Base-by-base conservation (phyloP, 73 alveolate genomes). In the Paramecium bursaria region DNA sequence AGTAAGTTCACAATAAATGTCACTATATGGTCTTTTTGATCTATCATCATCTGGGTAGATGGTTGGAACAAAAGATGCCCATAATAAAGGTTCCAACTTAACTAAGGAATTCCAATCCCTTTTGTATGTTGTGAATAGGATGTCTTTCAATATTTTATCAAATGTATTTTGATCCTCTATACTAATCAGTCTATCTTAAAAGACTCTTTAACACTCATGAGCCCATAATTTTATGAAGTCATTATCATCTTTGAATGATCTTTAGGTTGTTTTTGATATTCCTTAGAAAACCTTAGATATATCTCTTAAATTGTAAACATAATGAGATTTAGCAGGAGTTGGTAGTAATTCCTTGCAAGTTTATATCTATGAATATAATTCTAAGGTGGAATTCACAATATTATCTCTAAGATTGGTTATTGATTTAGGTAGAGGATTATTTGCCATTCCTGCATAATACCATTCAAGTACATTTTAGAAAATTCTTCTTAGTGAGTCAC, bases 271-370 rank as follows among this genome's bases (percentile, higher is more conserved):
- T 61, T 93, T 92, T 15, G 97, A 86, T 82, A 96, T 94, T 26
- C 99, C 99, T 82, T 96, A 96, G 91, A 94, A 94, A n/a, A 96
- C 99, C 91, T 95, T 98, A 49, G 99, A 93, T 35, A 98, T 94
- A 88, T 98, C 99, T 87, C 99, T 97, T 77, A 98, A 90, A 85
- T 98, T 98, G 93, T 95, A 98, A 48, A 98, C 96, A 93, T 98
- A 98, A 79, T 98, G 99, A 22, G 99, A 94, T 86, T 97, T 98
- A 7, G 99, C 99, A 3, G 99, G 99, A 5, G 99, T 98, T 30
- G 99, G 99, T 25, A 94, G 93, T 93, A 95, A 88, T 75, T 91
- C 97, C 35, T 94, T 94, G 25, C 94, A 91, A 35, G 51, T 79
- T 79, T 79, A 23, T 11, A 94, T 92, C 85, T 87, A 96, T 86